Evolutionary conservation across 2,329 filamentous ascomycete genomes (phyloP).

Genomic region (Zymoseptoria tritici): DNA sequence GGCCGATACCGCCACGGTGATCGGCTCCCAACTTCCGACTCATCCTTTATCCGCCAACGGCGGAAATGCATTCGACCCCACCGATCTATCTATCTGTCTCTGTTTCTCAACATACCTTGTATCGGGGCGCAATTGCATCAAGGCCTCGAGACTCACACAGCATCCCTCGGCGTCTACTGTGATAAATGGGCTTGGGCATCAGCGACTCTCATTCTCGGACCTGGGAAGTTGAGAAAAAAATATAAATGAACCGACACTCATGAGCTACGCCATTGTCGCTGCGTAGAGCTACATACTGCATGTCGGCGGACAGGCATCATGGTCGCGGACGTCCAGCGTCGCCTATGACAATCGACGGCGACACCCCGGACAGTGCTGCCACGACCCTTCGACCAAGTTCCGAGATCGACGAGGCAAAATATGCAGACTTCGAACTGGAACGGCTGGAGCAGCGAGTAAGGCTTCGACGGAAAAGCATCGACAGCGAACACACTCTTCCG

Average conservation of each 20-base stretch:
- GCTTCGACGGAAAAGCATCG: slow-evolving; percentile 5
- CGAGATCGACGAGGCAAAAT: slow-evolving; percentile 9
- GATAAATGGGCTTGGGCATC: background rate
- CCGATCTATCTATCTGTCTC: background rate
- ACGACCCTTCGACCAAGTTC: slow-evolving; percentile 20
- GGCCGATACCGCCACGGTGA: background rate
- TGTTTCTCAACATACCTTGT: background rate
- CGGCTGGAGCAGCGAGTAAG: slow-evolving; percentile 7
- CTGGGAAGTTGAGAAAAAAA: background rate
- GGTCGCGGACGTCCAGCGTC: background rate
- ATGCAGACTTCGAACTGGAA: slow-evolving; percentile 18
- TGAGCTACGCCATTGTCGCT: background rate
- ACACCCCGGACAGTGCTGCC: slow-evolving; percentile 17
- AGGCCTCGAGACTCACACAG: too few species aligned
- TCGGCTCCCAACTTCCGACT: background rate
- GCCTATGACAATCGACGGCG: background rate
- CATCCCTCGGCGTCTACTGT: background rate
- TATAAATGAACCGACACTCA: background rate
- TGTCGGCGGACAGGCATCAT: background rate
- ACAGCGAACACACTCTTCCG: slow-evolving; percentile 1
- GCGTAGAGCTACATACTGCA: background rate
- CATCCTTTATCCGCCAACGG: background rate
- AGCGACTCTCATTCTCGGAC: background rate
- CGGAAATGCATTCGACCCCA: background rate
- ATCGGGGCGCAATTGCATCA: background rate